These are phyloP conservation scores for Colletotrichum brevisporum DNA, from an alignment of 2,329 filamentous ascomycete genomes.

Conservation along the genomic window DNA sequence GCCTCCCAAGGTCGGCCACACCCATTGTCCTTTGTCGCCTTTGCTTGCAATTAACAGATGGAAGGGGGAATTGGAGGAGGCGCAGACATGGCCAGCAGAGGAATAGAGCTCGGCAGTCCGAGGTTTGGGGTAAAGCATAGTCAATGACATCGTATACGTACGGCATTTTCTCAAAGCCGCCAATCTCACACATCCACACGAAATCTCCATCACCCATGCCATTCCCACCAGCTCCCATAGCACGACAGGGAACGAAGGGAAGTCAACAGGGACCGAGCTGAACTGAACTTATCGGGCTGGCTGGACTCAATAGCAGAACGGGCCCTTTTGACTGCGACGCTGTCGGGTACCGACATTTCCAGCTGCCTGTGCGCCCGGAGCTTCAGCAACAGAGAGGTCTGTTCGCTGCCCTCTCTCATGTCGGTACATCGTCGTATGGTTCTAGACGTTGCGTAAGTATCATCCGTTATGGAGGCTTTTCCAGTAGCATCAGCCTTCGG, in stretches of 20 bases:
- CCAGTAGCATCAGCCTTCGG: too few species aligned
- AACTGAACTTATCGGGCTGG: not conserved
- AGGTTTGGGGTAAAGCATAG: not conserved
- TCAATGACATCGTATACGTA: not conserved
- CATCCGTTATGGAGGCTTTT: too few species aligned
- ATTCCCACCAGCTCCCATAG: too few species aligned
- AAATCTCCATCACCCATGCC: too few species aligned
- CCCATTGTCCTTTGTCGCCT: slow-evolving; percentile 16
- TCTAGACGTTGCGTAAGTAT: too few species aligned
- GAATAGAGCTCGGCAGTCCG: slow-evolving; percentile 2
- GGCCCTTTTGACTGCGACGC: slow-evolving; percentile 6
- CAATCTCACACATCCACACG: not conserved
- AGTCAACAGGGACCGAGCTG: too few species aligned
- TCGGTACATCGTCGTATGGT: not conserved
- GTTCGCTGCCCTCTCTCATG: not conserved
- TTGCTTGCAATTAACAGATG: not conserved
- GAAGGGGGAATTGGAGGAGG: not conserved
- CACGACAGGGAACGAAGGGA: too few species aligned
- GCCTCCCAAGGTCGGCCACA: not conserved
- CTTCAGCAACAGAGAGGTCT: slow-evolving; percentile 14
- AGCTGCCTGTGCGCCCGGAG: not conserved
- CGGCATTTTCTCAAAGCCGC: too few species aligned
- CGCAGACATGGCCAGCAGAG: not conserved
- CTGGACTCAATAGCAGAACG: not conserved
- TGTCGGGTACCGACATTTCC: slow-evolving; percentile 9